Evolutionary conservation across 257 asterid genomes (phyloP), one percentile per base, ranked within the genome.

Genomic region (Eustoma russellianum): DNA sequence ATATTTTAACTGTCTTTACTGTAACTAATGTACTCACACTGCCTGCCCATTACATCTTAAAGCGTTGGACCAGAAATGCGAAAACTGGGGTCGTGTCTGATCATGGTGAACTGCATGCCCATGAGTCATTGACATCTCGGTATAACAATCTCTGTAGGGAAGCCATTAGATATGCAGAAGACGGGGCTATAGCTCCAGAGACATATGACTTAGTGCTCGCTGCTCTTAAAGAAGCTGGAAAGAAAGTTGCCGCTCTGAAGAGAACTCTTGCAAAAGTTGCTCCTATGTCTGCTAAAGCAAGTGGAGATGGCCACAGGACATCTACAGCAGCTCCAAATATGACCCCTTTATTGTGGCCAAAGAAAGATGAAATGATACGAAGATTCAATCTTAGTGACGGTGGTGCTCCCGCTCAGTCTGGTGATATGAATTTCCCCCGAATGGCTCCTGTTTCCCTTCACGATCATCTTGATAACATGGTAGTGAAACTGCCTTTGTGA

Each of bases 41-140:
- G 70, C 96, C 98, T 41, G 59, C 88, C 13, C 93, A 73, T 61
- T 90, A 83, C 74, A 86, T 90, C 62, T 68, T 86, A 71, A 86
- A 83, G 68, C 79, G 98, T 57, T 90, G 98, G 98, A 90, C 98
- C 14, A 77, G 76, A 74, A 82, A 83, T 59, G 96, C 96, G 58
- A 83, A 69, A 77, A 70, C 71, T 64, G 55, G 30, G n/a, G 65
- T 58, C 65, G 74, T 60, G 52, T 66, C 69, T 61, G 96, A 75
- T 59, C 71, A 16, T 34, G 67, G 63, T 19, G 86, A 74, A 50
- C 61, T 55, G 55, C 78, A 70, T 63, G 76, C 63, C 50, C 77
- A 61, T 1, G 80, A 74, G 51, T 73, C 93, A 54, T 58, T 86
- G 79, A 64, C 74, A 9, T 48, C 53, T 53, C 76, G 94, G 46